Evolutionary conservation across 1,139 yeast species (phyloP).

Genomic region (Magnusiomyces suaveolens): DNA sequence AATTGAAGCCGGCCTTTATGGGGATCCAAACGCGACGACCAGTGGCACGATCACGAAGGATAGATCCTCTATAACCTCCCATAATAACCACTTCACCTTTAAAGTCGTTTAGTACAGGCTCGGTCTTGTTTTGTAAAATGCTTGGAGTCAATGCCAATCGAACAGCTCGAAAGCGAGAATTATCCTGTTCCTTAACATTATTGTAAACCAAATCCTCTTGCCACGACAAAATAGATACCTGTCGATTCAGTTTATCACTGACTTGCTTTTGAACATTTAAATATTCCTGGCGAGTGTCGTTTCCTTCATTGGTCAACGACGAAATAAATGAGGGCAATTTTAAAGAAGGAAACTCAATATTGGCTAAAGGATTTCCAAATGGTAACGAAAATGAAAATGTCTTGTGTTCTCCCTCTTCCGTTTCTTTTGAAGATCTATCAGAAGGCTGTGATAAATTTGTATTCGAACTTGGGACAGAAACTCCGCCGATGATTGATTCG

Average conservation of each 20-base stretch:
- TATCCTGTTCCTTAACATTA: constrained; percentile 50
- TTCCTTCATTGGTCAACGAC: not conserved
- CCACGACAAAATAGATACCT: constrained; percentile 48
- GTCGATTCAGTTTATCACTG: constrained; percentile 39
- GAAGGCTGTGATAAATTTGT: constrained; percentile 1
- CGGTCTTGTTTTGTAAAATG: constrained; percentile 31
- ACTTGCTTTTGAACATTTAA: constrained; percentile 6
- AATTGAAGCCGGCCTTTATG: constrained; percentile 69
- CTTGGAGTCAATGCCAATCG: constrained; percentile 51
- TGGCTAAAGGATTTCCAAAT: constrained; percentile 26
- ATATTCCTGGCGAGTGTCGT: not conserved
- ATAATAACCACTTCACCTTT: constrained; percentile 69
- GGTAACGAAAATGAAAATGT: constrained; percentile 29
- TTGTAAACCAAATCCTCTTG: constrained; percentile 56
- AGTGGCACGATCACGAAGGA: constrained; percentile 58
- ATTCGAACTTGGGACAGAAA: constrained; percentile 3
- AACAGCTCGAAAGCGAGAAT: constrained; percentile 60
- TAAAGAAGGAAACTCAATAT: constrained; percentile 19
- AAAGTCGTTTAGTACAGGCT: constrained; percentile 25
- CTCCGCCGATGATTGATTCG: constrained; percentile 28
- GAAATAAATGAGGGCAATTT: constrained; percentile 19
- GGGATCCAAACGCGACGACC: constrained; percentile 77
- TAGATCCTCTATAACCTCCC: constrained; percentile 86
- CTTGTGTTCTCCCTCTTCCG: constrained; percentile 15
- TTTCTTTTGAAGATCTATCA: constrained; percentile 1